phyloP scores from a whole-genome alignment of 192 early-diverging fungal genomes.

The Podila epicladia region DNA sequence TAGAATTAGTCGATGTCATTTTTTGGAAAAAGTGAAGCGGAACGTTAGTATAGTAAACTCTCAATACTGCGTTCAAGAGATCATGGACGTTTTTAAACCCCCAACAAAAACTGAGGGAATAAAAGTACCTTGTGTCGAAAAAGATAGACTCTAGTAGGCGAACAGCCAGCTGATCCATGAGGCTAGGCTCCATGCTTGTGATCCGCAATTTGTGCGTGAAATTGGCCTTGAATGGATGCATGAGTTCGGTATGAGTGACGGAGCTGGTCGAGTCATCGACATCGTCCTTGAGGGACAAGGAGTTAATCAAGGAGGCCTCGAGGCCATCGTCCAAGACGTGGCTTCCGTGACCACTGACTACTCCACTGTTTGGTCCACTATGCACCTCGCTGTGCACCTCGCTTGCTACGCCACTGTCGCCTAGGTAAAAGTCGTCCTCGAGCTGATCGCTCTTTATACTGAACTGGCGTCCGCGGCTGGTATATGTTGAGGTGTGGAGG shows the following conservation, averaged over 20 bases:
- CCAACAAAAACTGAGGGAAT: not conserved
- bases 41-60: not conserved
- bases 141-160: slow-evolving; percentile 46
- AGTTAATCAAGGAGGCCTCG: slow-evolving; percentile 28
- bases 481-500: slow-evolving; percentile 16
- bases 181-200: slow-evolving; percentile 45
- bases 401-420: slow-evolving; percentile 45
- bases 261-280: not conserved
- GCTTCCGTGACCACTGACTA: slow-evolving; percentile 33
- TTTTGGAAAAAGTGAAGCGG: not conserved
- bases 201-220: slow-evolving; percentile 30
- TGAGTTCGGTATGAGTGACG: not conserved
- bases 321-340: slow-evolving; percentile 25
- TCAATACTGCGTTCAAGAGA: not conserved
- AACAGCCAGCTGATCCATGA: slow-evolving; percentile 42
- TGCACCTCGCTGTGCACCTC: slow-evolving; percentile 36
- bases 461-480: slow-evolving; percentile 12
- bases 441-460: slow-evolving; percentile 7
- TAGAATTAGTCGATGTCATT: not conserved
- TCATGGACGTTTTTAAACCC: not conserved
- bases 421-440: not conserved
- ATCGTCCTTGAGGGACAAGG: slow-evolving; percentile 23
- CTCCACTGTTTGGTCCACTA: slow-evolving; percentile 32
- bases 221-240: slow-evolving; percentile 17
- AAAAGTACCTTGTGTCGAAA: slow-evolving; percentile 39